These are phyloP conservation scores for Lotmaria passim DNA, from an alignment of 208 protist species.

Conservation along the genomic window DNA sequence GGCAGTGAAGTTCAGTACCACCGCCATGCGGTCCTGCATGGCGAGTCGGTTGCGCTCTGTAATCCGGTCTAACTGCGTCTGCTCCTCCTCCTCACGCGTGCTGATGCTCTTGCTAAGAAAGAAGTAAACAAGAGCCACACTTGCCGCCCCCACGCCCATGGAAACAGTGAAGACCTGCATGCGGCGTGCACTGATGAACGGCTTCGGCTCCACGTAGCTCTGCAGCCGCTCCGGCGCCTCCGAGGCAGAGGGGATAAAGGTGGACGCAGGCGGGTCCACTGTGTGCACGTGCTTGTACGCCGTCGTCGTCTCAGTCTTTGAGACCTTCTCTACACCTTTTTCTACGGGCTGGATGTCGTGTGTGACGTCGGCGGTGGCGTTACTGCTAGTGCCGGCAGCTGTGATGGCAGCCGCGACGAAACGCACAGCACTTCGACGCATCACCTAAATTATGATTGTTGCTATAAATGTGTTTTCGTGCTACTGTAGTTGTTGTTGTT, in stretches of 20 bases:
- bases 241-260: slow-evolving; percentile 52
- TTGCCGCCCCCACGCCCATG: slow-evolving; percentile 60
- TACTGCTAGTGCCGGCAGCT: background rate
- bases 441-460: slow-evolving; percentile 20
- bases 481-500: background rate
- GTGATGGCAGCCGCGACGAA: slow-evolving; percentile 8
- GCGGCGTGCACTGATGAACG: slow-evolving; percentile 71
- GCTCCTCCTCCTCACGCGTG: slow-evolving; percentile 57
- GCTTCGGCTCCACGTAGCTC: slow-evolving; percentile 78
- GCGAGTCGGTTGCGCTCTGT: slow-evolving; percentile 57
- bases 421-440: slow-evolving; percentile 24
- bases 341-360: background rate
- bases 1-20: slow-evolving; percentile 66
- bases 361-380: background rate
- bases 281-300: slow-evolving; percentile 32
- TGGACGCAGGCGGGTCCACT: slow-evolving; percentile 15
- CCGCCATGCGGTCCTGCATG: slow-evolving; percentile 41
- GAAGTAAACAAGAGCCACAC: slow-evolving; percentile 66
- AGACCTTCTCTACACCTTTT: background rate
- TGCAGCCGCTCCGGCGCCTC: slow-evolving; percentile 78
- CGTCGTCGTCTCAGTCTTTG: background rate
- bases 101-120: slow-evolving; percentile 79
- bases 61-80: slow-evolving; percentile 53
- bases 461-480: background rate
- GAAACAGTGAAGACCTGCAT: slow-evolving; percentile 78